Evolutionary conservation across 306 rosid genomes (phyloP), one percentile per base, ranked within the genome.

Genomic region (Fagus sylvatica): DNA sequence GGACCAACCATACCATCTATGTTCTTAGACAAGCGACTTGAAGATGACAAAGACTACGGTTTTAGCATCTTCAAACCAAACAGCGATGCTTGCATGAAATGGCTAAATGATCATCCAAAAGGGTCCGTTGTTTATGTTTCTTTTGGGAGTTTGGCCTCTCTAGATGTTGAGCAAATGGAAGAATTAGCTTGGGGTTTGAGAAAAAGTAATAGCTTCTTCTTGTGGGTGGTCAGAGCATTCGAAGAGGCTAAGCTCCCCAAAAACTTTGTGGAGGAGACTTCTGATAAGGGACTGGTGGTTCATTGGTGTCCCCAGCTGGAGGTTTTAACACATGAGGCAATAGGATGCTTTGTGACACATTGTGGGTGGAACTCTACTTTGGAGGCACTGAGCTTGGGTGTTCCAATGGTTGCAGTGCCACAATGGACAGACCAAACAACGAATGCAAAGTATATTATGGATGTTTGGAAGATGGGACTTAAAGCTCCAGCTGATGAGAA

Each of bases 1-100:
- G 97, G 94, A 17, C 92, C 94, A 64, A 82, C 91, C 34, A 68
- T 89, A 65, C 92, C 94, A 49, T 85, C 83, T 6, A 16, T 72
- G 13, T 66, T 83, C 85, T 69, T 88, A 57, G 91, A 85, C 84
- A 84, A 84, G 7, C 68, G 64, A 42, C 19, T 79, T 16, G 36
- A 80, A 80, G 71, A 85, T 30, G 90, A 88, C 85, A 81, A 53
- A 49, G 83, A 80, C 0, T 89, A 91, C 33, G 80, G 84, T 11
- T 2, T 88, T 17, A 62, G 71, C 49, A 87, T 91, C 49, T 87
- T 83, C 37, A 6, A 54, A 33, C 3, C 40, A 9, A 86, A 88
- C 48, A 70, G 78, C 13, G 72, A 80, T 8, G 51, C 72, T 40
- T 70, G 67, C 65, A 69, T 34, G 4, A 48, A 22, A 19, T 91